Evolutionary conservation across 2,329 filamentous ascomycete species (phyloP), one percentile per base, ranked within the genome.

Genomic region (Fusarium transvaalense): DNA sequence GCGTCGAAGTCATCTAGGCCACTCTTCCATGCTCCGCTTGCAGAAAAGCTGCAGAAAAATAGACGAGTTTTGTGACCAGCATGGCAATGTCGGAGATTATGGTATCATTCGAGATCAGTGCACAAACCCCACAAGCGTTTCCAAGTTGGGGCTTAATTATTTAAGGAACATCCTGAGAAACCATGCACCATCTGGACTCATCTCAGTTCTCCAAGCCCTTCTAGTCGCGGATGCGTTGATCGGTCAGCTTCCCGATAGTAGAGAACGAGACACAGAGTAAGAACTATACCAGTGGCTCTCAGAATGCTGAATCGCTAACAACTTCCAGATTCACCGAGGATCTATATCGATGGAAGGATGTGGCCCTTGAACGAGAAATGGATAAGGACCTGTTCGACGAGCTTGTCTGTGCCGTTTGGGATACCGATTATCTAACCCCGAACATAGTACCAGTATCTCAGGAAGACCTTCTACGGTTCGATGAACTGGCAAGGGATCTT

Each of bases 321-420:
- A 25, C 8, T 2, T n/a, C 4, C 15, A 77, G 75, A 14, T 77
- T 77, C 29, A 50, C 56, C 6, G 59, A 66, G 10, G 75, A 77
- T 48, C 52, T 77, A 6, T 55, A 64, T 8, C 68, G 74, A 13
- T 77, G 75, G 75, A 75, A 66, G 31, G 50, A 64, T 3, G 17
- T 74, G 3, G 29, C 76, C 6, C 52, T 64, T 1, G 45, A 50
- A 10, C 37, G 65, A 2, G 51, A 55, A 9, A 35, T 51, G 10
- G 71, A 74, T 10, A 50, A 57, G 23, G 15, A 39, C 21, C 51
- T 74, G 13, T 77, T 76, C 53, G 71, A 76, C 42, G 52, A 69
- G 17, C 38, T 77, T 39, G 62, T 64, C 10, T 61, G 71, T 32
- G 45, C 64, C 12, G 62, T 72, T 14, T 77, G 74, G 75, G 54